Evolutionary conservation across 169 alveolate species (phyloP), one percentile per base, ranked within the genome.

Genomic region (Besnoitia besnoiti): DNA sequence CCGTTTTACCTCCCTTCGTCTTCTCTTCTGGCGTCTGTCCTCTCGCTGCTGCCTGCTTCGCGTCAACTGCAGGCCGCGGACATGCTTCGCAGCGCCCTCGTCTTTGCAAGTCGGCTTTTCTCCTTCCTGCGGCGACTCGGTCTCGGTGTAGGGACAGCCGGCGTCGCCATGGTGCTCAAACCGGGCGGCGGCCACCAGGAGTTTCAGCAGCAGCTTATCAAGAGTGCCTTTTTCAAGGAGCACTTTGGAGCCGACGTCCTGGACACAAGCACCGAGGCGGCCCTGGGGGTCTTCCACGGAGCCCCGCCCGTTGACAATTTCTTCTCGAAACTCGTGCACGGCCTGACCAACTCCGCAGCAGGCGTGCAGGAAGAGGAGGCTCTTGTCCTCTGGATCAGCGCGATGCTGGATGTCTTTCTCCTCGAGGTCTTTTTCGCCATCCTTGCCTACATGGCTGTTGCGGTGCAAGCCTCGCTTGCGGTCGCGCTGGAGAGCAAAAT

Each of bases 131-230:
- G 67, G 33, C 67, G 67, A 21, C 33, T 55, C 67, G 30, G 67
- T 55, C 30, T 55, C n/a, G 67, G 67, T 55, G 67, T 55, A 55
- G 12, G 67, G 12, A 55, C 67, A 19, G 67, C 67, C 67, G 67
- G 67, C 30, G 24, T 55, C 30, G 67, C 67, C 33, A 55, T 55
- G 67, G 67, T 55, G 30, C 67, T 55, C 67, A 55, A 55, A n/a
- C 67, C 67, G 67, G 67, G 67, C 33, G 67, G 67, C 67, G 67
- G 67, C 67, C 67, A 55, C 67, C 67, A 55, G 67, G 30, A 55
- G 67, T 55, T 55, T 55, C 67, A 55, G 67, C 33, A 55, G 67
- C 67, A 55, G 30, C 7, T 55, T 21, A 5, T 55, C 27, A 55
- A 55, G 27, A 55, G 67, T n/a, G 67, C 12, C 67, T 55, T 5